A percentile compares a stretch with the other conserved stretches of the same genome.
Evolutionary conservation across 2,329 filamentous ascomycete species (phyloP).

Genomic region (Pezicula carpinea): DNA sequence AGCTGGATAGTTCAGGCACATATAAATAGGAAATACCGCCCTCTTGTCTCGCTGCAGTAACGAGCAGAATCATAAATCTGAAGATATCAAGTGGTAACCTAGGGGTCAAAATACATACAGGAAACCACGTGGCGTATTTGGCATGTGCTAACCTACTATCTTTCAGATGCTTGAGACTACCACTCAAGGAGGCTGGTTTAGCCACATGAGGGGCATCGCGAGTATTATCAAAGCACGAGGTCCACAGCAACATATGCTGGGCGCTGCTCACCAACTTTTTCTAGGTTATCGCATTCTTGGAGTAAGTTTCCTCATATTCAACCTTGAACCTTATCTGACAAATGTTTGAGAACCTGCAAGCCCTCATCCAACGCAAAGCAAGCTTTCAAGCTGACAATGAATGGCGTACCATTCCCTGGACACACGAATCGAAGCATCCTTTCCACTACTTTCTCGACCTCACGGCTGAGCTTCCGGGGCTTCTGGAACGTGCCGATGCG

Average conservation of each 20-base stretch:
- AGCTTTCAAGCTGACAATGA: neutral
- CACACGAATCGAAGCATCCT: neutral
- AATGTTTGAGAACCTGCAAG: neutral
- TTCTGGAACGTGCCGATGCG: neutral
- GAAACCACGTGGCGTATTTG: too few species aligned
- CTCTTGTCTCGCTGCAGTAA: too few species aligned
- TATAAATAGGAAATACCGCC: too few species aligned
- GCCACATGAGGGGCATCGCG: neutral
- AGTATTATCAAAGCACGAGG: neutral
- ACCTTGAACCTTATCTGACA: too few species aligned
- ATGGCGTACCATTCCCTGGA: neutral
- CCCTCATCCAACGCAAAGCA: neutral
- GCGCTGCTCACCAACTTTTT: neutral
- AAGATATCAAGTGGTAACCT: too few species aligned
- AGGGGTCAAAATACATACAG: too few species aligned
- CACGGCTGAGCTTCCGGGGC: neutral
- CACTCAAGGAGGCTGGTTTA: neutral
- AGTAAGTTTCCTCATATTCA: neutral
- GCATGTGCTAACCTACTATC: too few species aligned
- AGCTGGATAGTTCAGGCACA: too few species aligned
- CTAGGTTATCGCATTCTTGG: neutral
- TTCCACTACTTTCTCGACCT: neutral
- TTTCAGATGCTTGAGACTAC: neutral
- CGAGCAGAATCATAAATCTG: too few species aligned
- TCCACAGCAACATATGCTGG: neutral